Evolutionary conservation across 371 early-diverging fungal genomes (phyloP).

Genomic region (Actinomortierella ambigua): DNA sequence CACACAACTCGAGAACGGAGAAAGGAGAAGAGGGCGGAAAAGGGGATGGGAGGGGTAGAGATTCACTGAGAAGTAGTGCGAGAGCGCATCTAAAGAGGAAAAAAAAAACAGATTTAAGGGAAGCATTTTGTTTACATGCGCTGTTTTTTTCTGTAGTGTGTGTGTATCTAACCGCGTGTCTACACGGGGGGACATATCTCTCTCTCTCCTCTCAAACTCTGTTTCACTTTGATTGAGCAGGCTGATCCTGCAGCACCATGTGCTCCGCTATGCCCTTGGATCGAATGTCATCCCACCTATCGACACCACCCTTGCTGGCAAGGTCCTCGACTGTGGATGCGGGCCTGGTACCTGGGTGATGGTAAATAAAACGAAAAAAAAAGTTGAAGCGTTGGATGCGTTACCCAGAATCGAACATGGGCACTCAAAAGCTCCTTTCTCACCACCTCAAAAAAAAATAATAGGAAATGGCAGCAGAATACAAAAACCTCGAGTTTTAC

Average conservation of each 20-base stretch:
- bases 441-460: neutral
- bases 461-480: constrained; percentile 46
- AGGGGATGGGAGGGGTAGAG: no score
- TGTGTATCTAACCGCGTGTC: constrained; percentile 35
- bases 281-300: constrained; percentile 39
- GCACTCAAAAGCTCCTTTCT: no score
- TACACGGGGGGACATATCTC: constrained; percentile 6
- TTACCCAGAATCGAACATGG: no score
- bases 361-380: constrained; percentile 15
- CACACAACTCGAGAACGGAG: no score
- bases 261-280: constrained; percentile 42
- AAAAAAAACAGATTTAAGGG: no score
- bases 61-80: no score
- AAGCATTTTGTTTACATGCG: no score
- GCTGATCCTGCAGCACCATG: constrained; percentile 35
- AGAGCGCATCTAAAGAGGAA: no score
- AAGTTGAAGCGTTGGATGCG: no score
- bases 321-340: constrained; percentile 42
- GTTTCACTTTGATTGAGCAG: neutral
- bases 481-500: constrained; percentile 44
- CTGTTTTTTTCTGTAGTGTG: neutral
- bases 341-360: constrained; percentile 45
- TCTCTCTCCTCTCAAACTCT: neutral
- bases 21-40: no score
- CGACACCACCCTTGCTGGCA: constrained; percentile 21